These are phyloP conservation scores for Clonostachys solani DNA, from an alignment of 2,329 filamentous ascomycete species.

Conservation along the genomic window DNA sequence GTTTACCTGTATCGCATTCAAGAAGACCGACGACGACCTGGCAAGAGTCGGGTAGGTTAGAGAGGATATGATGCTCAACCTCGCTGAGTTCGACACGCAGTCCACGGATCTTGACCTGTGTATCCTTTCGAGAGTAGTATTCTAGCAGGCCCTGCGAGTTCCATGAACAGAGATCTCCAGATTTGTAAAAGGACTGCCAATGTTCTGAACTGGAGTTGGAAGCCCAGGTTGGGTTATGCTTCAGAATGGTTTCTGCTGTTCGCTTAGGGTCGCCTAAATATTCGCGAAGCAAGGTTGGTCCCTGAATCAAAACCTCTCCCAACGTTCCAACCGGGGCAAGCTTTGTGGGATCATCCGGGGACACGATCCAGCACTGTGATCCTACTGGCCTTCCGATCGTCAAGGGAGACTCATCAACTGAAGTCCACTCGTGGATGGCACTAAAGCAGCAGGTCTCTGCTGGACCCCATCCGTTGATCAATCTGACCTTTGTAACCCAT, in stretches of 20 bases:
- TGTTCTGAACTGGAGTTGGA: not conserved
- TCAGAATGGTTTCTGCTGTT: constrained; percentile 14
- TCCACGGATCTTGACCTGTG: constrained; percentile 1
- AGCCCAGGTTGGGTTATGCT: not conserved
- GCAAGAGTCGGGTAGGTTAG: not conserved
- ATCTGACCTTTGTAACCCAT: constrained; percentile 2
- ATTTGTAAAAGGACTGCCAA: not conserved
- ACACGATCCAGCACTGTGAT: constrained; percentile 5
- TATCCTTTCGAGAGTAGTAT: constrained; percentile 1
- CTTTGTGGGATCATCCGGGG: constrained; percentile 1
- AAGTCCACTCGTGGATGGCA: constrained; percentile 2
- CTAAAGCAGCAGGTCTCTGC: constrained; percentile 5
- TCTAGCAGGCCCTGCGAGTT: not conserved
- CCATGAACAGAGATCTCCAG: not conserved
- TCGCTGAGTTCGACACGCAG: constrained; percentile 1
- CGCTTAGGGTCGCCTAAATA: constrained; percentile 31
- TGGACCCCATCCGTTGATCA: constrained; percentile 6
- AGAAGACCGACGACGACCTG: not conserved
- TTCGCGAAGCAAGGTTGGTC: constrained; percentile 35
- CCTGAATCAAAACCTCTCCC: constrained; percentile 9
- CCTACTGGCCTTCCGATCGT: constrained; percentile 4
- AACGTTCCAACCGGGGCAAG: constrained; percentile 5
- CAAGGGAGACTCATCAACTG: not conserved
- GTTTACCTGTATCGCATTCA: not conserved
- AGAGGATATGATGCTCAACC: not conserved